phyloP scores from a whole-genome alignment of 1,284 basidiomycete genomes.

The Leccinum ponderosum region DNA sequence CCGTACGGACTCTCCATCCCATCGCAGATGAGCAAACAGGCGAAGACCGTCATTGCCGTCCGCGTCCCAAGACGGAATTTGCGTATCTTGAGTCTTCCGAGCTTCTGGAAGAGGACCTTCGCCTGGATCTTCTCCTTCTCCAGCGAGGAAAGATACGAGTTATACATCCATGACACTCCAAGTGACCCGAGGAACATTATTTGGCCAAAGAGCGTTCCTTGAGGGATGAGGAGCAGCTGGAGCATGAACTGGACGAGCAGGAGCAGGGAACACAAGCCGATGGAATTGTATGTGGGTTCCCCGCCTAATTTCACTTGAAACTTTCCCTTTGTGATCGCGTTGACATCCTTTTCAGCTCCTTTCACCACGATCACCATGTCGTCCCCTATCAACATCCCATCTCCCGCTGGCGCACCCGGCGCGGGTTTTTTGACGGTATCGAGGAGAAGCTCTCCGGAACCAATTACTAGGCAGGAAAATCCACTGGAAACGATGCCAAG shows the following conservation, averaged over 20 bases:
- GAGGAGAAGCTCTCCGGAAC: constrained; percentile 25
- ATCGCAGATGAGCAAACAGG: constrained; percentile 26
- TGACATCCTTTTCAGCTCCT: constrained; percentile 31
- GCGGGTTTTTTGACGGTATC: constrained; percentile 15
- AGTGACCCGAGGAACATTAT: constrained; percentile 31
- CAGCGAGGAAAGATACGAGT: constrained; percentile 33
- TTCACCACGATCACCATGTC: constrained; percentile 24
- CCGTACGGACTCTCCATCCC: constrained; percentile 16
- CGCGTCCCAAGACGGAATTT: constrained; percentile 30
- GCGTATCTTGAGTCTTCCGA: constrained; percentile 17
- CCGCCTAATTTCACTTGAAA: constrained; percentile 22
- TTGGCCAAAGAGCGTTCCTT: constrained; percentile 31
- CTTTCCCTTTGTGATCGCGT: constrained; percentile 29
- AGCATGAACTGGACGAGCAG: constrained; percentile 30
- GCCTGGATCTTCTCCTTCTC: constrained; percentile 33
- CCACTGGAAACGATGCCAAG: constrained; percentile 34
- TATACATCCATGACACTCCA: constrained; percentile 34
- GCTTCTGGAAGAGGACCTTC: constrained; percentile 20
- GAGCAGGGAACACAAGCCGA: constrained; percentile 31
- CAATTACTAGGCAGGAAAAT: constrained; percentile 29
- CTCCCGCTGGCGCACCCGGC: constrained; percentile 24
- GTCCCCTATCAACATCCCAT: constrained; percentile 25
- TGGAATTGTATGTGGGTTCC: constrained; percentile 15
- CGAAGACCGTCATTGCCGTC: constrained; percentile 30
- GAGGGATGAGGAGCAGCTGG: constrained; percentile 32